Percentiles rank a stretch among this genome's conserved stretches.
Conservation (phyloP, 345 rosid species). For the Garcia nutans region DNA sequence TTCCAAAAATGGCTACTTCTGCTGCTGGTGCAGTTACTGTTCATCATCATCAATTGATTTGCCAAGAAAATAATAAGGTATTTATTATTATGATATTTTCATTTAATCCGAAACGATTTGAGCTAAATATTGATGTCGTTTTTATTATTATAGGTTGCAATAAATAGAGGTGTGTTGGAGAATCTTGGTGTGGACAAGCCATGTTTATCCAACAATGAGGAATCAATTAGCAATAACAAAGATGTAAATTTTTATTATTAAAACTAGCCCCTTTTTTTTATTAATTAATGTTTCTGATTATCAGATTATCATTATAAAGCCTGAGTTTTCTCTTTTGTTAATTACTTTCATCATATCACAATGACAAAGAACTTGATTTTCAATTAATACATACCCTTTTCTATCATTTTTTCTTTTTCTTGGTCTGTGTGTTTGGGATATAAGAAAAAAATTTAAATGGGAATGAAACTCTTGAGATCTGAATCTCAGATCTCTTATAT, state of each 20-base stretch:
- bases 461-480: too few species aligned
- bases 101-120: too few species aligned
- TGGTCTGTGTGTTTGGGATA: too few species aligned
- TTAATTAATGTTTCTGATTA: too few species aligned
- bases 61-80: conserved; percentile 20
- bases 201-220: conserved; percentile 30
- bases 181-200: conserved; percentile 17
- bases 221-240: conserved; percentile 21
- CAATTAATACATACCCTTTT: too few species aligned
- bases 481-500: too few species aligned
- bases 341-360: background rate
- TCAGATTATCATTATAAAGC: too few species aligned
- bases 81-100: too few species aligned
- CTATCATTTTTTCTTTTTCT: background rate
- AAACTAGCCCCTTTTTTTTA: too few species aligned
- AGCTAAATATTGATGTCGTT: too few species aligned
- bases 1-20: conserved; percentile 21
- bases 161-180: conserved; percentile 13
- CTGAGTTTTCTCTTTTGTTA: too few species aligned
- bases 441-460: too few species aligned
- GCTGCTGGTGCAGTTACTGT: conserved; percentile 21
- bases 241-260: conserved; percentile 13
- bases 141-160: conserved; percentile 14
- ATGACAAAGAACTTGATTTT: background rate
- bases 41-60: conserved; percentile 11